phyloP scores from a whole-genome alignment of 2,329 filamentous ascomycete genomes.

The Aspergillus eucalypticola region DNA sequence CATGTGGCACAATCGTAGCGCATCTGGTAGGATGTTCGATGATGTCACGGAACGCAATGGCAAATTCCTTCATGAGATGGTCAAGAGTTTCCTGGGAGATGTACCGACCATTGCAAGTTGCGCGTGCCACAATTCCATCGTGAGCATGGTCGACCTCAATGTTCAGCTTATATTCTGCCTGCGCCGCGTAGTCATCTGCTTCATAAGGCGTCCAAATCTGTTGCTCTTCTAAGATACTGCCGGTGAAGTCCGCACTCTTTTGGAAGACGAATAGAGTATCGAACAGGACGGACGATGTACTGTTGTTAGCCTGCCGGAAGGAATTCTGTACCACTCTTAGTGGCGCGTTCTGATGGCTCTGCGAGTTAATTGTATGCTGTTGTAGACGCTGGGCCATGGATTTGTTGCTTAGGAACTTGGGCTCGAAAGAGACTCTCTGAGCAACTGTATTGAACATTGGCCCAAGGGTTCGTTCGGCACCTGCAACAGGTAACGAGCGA shows the following conservation, averaged over 20 bases:
- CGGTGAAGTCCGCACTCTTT: conserved; percentile 28
- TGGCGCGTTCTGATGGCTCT: conserved; percentile 54
- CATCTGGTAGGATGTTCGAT: conserved; percentile 29
- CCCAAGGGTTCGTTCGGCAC: conserved; percentile 51
- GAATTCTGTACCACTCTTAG: conserved; percentile 51
- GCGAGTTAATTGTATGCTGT: conserved; percentile 44
- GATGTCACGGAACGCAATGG: conserved; percentile 27
- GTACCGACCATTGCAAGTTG: conserved; percentile 26
- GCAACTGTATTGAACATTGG: conserved; percentile 60
- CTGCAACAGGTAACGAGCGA: conserved; percentile 49
- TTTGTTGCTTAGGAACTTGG: conserved; percentile 41
- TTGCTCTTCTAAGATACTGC: conserved; percentile 16
- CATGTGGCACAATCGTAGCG: conserved; percentile 24
- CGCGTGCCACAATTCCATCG: conserved; percentile 22
- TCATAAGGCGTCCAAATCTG: conserved; percentile 28
- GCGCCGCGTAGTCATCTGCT: conserved; percentile 21
- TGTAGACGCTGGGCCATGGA: conserved; percentile 47
- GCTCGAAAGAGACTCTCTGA: conserved; percentile 39
- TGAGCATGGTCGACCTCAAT: conserved; percentile 31
- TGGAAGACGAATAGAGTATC: conserved; percentile 58
- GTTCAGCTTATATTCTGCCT: conserved; percentile 34
- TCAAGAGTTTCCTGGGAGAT: conserved; percentile 23
- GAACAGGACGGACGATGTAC: conserved; percentile 41
- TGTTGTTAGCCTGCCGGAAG: conserved; percentile 40
- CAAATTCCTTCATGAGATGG: conserved; percentile 21